Evolutionary conservation across 2,329 filamentous ascomycete species (phyloP).

Genomic region (Chaetomium globosum): DNA sequence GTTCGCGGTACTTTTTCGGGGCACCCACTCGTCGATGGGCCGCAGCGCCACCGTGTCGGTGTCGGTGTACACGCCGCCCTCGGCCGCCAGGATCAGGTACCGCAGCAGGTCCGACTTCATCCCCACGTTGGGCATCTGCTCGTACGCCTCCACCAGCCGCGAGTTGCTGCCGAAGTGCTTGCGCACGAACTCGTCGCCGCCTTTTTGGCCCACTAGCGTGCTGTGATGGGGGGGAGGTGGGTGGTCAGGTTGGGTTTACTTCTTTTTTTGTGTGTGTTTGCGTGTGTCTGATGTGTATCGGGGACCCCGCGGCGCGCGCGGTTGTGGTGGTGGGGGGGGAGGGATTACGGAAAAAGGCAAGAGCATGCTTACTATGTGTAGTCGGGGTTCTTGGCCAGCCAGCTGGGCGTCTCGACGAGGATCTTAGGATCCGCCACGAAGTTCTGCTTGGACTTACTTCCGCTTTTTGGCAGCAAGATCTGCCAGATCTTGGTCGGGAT

Average conservation of each 20-base stretch:
- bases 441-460: neutral
- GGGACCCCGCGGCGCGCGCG: too few species aligned
- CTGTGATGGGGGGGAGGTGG: neutral
- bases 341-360: neutral
- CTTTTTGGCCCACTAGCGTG: slow-evolving; percentile 37
- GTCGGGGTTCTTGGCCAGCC: slow-evolving; percentile 37
- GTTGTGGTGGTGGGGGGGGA: neutral
- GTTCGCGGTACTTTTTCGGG: slow-evolving; percentile 29
- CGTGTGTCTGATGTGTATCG: too few species aligned
- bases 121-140: slow-evolving; percentile 37
- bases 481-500: slow-evolving; percentile 40
- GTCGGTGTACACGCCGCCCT: slow-evolving; percentile 57
- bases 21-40: slow-evolving; percentile 47
- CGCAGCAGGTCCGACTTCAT: slow-evolving; percentile 41
- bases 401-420: slow-evolving; percentile 34
- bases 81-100: slow-evolving; percentile 37
- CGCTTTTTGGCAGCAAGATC: slow-evolving; percentile 33
- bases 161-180: slow-evolving; percentile 33
- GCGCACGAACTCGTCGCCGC: slow-evolving; percentile 38
- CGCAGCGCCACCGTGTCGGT: slow-evolving; percentile 61
- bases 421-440: slow-evolving; percentile 23
- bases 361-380: slow-evolving; percentile 33
- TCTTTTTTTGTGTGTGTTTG: neutral
- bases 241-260: neutral
- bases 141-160: slow-evolving; percentile 34